Base-by-base conservation (phyloP, 805 yeast species). In the Pichia occidentalis region DNA sequence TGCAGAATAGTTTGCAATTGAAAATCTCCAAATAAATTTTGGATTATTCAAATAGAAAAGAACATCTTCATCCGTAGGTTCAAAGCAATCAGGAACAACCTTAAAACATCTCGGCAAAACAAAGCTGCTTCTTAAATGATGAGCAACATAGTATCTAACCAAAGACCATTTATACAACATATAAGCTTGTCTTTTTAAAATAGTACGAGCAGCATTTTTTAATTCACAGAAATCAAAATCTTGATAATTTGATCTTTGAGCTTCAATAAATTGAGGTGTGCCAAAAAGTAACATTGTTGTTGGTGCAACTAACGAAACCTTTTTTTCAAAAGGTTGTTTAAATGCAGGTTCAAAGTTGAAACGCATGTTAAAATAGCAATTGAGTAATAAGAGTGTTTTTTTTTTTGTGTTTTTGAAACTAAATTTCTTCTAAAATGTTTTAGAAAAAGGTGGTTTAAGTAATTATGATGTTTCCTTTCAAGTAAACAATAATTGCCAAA, bases 251-350 rank as follows among this genome's bases (percentile, higher is more conserved):
- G 34, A 31, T 9, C 17, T 31, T 13, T 21, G 9, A 10, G 34
- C 34, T 22, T 31, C 34, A 10, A 13, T n/a, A 22, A 31, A 31
- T 31, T 31, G 34, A 22, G 18, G 22, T 11, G 34, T 31, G 14
- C 34, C 34, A 22, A 22, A 22, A 14, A 31, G 25, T n/a, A n/a
- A n/a, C n/a, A n/a, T n/a, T n/a, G n/a, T n/a, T n/a, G n/a, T n/a
- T n/a, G n/a, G n/a, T n/a, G n/a, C n/a, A n/a, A n/a, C n/a, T n/a
- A n/a, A n/a, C n/a, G n/a, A n/a, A n/a, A n/a, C n/a, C n/a, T n/a
- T n/a, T n/a, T n/a, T n/a, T n/a, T n/a, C n/a, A n/a, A n/a, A n/a
- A n/a, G n/a, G n/a, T n/a, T n/a, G n/a, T n/a, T n/a, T n/a, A n/a
- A n/a, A n/a, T n/a, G n/a, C n/a, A n/a, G n/a, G n/a, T n/a, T n/a